phyloP scores from a whole-genome alignment of 108 stramenopile genomes.

The Skeletonema marinoi region DNA sequence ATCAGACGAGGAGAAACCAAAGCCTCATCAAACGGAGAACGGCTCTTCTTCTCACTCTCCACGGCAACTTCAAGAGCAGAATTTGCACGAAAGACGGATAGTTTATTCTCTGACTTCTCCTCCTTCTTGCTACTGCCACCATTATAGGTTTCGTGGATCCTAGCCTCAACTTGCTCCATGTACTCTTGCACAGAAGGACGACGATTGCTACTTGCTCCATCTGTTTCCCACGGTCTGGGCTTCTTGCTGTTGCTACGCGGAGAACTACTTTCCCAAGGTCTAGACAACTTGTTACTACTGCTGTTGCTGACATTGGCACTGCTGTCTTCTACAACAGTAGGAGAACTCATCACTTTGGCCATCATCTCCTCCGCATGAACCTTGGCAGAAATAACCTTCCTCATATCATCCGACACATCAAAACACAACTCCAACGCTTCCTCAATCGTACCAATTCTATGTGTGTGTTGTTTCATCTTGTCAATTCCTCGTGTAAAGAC shows the following conservation, averaged over 20 bases:
- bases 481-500: conserved; percentile 2
- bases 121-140: not conserved
- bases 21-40: not conserved
- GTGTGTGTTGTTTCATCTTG: not conserved
- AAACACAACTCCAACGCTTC: conserved; percentile 4
- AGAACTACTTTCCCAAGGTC: not conserved
- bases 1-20: conserved; percentile 1
- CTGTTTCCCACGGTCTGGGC: not conserved
- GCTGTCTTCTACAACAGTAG: not conserved
- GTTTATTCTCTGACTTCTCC: not conserved
- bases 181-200: conserved; percentile 9
- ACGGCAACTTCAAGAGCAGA: not conserved
- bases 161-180: not conserved
- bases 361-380: not conserved
- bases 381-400: not conserved
- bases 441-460: not conserved
- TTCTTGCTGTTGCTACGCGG: not conserved
- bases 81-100: not conserved
- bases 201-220: not conserved
- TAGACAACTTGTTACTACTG: not conserved
- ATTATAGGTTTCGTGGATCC: not conserved
- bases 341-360: not conserved
- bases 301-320: not conserved
- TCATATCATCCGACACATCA: conserved; percentile 2
- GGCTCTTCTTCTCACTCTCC: not conserved